These are phyloP conservation scores for Trichoderma sp. DNA, from an alignment of 2,329 filamentous ascomycete genomes.

Conservation along the genomic window DNA sequence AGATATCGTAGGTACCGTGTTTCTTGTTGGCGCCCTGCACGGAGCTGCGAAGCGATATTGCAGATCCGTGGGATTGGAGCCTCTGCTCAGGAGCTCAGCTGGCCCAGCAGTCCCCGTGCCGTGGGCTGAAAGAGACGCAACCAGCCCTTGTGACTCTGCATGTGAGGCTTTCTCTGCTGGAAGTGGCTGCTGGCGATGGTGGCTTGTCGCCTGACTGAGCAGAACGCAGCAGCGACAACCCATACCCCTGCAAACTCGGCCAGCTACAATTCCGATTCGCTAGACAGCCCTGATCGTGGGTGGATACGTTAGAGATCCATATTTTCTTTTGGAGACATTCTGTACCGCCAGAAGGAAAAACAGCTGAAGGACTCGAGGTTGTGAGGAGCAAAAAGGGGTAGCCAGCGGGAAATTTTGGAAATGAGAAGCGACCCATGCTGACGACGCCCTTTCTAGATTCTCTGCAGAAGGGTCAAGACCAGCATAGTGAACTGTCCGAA, in stretches of 20 bases:
- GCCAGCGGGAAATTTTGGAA: neutral
- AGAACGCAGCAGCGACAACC: slow-evolving; percentile 1
- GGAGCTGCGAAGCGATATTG: slow-evolving; percentile 2
- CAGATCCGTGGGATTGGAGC: neutral
- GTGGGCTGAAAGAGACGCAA: neutral
- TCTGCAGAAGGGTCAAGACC: neutral
- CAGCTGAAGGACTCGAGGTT: neutral
- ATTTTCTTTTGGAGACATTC: slow-evolving; percentile 6
- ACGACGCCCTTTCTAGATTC: neutral
- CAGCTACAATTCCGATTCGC: slow-evolving; percentile 25
- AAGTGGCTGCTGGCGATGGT: neutral
- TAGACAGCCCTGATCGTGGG: neutral
- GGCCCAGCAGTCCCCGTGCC: neutral
- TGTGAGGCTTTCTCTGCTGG: slow-evolving; percentile 9
- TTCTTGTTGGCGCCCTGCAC: neutral
- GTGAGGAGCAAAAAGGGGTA: neutral
- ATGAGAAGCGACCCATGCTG: slow-evolving; percentile 5
- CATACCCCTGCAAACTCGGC: slow-evolving; percentile 5
- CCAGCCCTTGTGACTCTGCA: slow-evolving; percentile 10
- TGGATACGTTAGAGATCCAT: slow-evolving; percentile 23
- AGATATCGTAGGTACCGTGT: neutral
- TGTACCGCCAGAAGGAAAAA: slow-evolving; percentile 17
- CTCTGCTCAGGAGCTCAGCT: slow-evolving; percentile 10
- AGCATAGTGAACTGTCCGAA: slow-evolving; percentile 4
- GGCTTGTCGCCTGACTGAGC: slow-evolving; percentile 21